A percentile compares a stretch with the other conserved stretches of the same genome.
Evolutionary conservation across 1,284 basidiomycete species (phyloP).

Genomic region (Ceratobasidium sp.): DNA sequence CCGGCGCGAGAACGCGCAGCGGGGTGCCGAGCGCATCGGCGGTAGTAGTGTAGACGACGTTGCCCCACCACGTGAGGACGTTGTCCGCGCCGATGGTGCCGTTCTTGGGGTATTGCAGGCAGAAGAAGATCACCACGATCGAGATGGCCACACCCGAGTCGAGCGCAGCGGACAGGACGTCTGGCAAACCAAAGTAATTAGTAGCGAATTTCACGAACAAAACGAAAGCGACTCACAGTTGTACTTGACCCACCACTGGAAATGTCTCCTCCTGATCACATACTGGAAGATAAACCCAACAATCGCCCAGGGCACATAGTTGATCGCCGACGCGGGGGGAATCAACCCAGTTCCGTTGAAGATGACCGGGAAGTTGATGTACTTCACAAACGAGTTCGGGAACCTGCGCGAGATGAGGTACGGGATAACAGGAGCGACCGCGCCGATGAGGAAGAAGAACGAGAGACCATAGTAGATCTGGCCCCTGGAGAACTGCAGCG

Average conservation of each 20-base stretch:
- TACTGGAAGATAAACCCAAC: conserved; percentile 75
- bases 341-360: conserved; percentile 59
- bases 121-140: conserved; percentile 72
- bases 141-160: conserved; percentile 69
- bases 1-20: conserved; percentile 50
- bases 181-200: conserved; percentile 46
- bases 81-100: conserved; percentile 67
- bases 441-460: conserved; percentile 64
- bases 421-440: conserved; percentile 56
- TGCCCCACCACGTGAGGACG: conserved; percentile 77
- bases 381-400: conserved; percentile 60
- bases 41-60: conserved; percentile 59
- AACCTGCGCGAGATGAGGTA: conserved; percentile 59
- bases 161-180: conserved; percentile 68
- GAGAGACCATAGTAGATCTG: conserved; percentile 58
- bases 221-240: conserved; percentile 56
- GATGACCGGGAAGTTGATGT: conserved; percentile 63
- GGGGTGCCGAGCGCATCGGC: conserved; percentile 45
- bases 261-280: conserved; percentile 66
- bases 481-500: conserved; percentile 57
- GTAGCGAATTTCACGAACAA: conserved; percentile 40
- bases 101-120: conserved; percentile 69
- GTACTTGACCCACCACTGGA: conserved; percentile 78
- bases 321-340: conserved; percentile 65
- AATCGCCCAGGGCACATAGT: conserved; percentile 63